Evolutionary conservation across 805 yeast species (phyloP).

Genomic region (Nakazawaea populi): DNA sequence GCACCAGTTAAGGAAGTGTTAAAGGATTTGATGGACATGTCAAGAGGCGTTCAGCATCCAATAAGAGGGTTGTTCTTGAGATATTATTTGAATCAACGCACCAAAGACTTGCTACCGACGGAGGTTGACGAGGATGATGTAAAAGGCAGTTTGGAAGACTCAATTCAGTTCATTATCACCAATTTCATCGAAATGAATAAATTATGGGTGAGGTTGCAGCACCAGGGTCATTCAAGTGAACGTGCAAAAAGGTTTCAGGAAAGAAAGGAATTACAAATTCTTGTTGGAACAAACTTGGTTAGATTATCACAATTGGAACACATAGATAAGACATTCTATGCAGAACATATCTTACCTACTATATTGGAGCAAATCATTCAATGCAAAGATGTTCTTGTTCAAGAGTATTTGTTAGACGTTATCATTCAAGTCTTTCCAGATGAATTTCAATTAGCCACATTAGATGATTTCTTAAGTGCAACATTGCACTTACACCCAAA

Average conservation of each 20-base stretch:
- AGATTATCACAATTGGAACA: constrained; percentile 81
- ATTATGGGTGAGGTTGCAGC: constrained; percentile 94
- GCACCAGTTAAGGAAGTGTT: constrained; percentile 82
- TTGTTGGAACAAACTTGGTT: constrained; percentile 90
- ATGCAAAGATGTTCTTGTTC: constrained; percentile 89
- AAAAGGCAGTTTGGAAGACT: constrained; percentile 46
- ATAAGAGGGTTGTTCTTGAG: constrained; percentile 85
- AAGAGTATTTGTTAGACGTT: constrained; percentile 86
- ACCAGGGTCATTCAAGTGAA: constrained; percentile 89
- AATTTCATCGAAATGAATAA: constrained; percentile 98
- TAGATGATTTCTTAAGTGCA: constrained; percentile 60
- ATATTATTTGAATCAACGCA: constrained; percentile 81
- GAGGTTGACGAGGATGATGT: constrained; percentile 14
- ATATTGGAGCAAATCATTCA: constrained; percentile 87
- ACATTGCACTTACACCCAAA: constrained; percentile 63
- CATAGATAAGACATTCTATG: constrained; percentile 47
- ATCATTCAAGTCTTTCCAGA: constrained; percentile 93
- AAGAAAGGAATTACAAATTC: constrained; percentile 81
- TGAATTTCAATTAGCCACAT: constrained; percentile 74
- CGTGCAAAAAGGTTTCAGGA: constrained; percentile 68
- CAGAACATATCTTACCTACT: constrained; percentile 61
- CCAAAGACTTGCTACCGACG: constrained; percentile 56
- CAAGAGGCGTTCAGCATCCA: constrained; percentile 95
- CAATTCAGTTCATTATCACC: constrained; percentile 72
- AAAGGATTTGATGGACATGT: constrained; percentile 97